Conservation (phyloP, 169 alveolate genomes). For the Cyclospora cayetanensis region DNA sequence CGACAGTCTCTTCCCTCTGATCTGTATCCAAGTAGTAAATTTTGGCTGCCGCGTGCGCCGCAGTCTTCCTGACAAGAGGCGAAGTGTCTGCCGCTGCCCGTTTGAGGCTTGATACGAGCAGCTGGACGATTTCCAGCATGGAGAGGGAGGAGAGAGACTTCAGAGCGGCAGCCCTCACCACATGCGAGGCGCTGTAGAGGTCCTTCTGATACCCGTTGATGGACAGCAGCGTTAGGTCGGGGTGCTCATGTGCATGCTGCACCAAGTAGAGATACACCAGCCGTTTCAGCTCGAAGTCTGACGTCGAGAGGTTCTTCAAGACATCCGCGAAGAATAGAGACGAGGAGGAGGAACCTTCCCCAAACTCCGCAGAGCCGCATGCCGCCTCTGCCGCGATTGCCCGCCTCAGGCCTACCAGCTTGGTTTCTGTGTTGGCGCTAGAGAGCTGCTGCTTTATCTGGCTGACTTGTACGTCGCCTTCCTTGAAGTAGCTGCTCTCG, state of each 20-base stretch:
- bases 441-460: constrained; percentile 70
- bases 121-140: constrained; percentile 81
- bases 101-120: constrained; percentile 79
- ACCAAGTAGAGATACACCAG: constrained; percentile 82
- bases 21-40: constrained; percentile 78
- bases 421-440: constrained; percentile 75
- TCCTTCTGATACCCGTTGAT: constrained; percentile 86
- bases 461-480: constrained; percentile 44
- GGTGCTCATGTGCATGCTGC: constrained; percentile 80
- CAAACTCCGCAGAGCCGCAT: background rate
- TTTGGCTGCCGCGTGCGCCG: constrained; percentile 83
- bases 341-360: background rate
- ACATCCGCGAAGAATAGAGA: constrained; percentile 83
- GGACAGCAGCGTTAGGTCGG: constrained; percentile 81
- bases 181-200: constrained; percentile 78
- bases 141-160: constrained; percentile 83
- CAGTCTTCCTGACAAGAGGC: constrained; percentile 85
- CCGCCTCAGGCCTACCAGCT: constrained; percentile 83
- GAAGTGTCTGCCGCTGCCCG: constrained; percentile 84
- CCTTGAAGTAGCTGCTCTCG: constrained; percentile 75
- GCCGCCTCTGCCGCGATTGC: constrained; percentile 77
- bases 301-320: constrained; percentile 81
- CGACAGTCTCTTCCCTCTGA: constrained; percentile 68
- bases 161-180: constrained; percentile 84
- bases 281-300: constrained; percentile 80